Base-by-base conservation (phyloP, 2,329 filamentous ascomycete species). In the Nemania abortiva region DNA sequence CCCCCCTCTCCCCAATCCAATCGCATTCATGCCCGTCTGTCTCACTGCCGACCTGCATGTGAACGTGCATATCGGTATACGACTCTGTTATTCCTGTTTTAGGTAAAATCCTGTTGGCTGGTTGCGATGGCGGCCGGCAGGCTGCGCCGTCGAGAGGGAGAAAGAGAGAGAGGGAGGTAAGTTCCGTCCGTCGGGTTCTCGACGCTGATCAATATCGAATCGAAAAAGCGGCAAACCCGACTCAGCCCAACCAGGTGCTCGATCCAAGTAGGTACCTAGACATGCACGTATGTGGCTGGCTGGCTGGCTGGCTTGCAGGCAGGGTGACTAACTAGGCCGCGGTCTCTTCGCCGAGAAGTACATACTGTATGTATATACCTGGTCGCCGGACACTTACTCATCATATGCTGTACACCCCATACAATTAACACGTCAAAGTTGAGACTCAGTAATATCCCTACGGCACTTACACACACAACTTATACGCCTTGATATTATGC, bases 11-110 rank as follows among this genome's bases (percentile, higher is more conserved):
- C 31, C 47, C 47, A 20, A 50, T 20, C 47, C 49, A 27, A 53
- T 27, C 49, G 13, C 11, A 53, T 53, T 20, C 49, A 53, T 29
- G 24, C 49, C 13, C 24, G 49, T 53, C 13, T 13, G 49, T 53
- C 49, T 29, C 13, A 13, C 49, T 27, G 49, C 49, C 49, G 49
- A 53, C 22, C 49, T 53, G 49, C 49, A 53, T 53, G 49, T 4
- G 10, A 29, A 53, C 22, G n/a, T 29, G 49, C 49, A 53, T 53
- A 27, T 29, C 49, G 49, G 49, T 29, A 53, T 53, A 53, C 49
- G 10, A 27, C 49, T 53, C 24, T 53, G 15, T 29, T 53, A 6
- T 53, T 49, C 49, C 49, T 53, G 49, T 53, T 53, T 53, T 53
- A 53, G 49, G 29, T 15, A 53, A 29, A 29, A n/a, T n/a, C 24